A percentile compares a stretch with the other conserved stretches of the same genome.
These are phyloP conservation scores for Chimonanthus praecox DNA, from an alignment of 164 flowering plant genomes.

Conservation along the genomic window DNA sequence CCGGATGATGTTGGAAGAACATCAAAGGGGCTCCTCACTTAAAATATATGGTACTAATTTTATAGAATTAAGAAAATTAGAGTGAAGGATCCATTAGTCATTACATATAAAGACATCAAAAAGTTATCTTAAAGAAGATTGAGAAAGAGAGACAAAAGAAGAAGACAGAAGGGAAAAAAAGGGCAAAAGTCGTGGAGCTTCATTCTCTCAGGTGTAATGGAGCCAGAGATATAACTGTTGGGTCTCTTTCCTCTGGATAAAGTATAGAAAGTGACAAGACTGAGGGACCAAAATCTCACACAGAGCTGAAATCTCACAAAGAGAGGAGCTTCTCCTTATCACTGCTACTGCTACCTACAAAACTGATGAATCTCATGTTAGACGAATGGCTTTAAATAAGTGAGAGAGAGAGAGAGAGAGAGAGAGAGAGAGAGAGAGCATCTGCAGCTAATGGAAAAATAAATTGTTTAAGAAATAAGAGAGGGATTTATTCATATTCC, in stretches of 20 bases:
- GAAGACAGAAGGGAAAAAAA: not conserved
- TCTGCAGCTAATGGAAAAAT: not conserved
- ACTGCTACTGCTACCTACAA: too few relatives aligned
- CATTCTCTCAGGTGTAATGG: not conserved
- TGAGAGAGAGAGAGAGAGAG: conserved; percentile 4
- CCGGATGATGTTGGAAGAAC: not conserved
- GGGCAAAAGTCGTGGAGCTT: not conserved
- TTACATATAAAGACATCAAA: too few relatives aligned
- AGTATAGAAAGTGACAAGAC: not conserved
- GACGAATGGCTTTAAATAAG: conserved; percentile 7
- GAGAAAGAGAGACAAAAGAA: not conserved
- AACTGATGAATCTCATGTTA: not conserved
- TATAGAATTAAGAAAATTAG: not conserved
- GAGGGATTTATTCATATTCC: conserved; percentile 5
- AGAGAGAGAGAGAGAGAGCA: not conserved
- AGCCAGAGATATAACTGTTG: not conserved
- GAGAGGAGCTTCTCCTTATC: not conserved
- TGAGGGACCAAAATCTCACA: not conserved
- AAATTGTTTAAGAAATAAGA: not conserved
- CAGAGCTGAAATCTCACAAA: not conserved
- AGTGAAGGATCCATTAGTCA: not conserved
- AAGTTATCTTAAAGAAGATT: not conserved
- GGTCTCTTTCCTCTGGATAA: not conserved
- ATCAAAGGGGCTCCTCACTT: not conserved
- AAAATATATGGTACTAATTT: not conserved